These are phyloP conservation scores for Starmerella stigmatis DNA, from an alignment of 805 yeast species.

Conservation along the genomic window DNA sequence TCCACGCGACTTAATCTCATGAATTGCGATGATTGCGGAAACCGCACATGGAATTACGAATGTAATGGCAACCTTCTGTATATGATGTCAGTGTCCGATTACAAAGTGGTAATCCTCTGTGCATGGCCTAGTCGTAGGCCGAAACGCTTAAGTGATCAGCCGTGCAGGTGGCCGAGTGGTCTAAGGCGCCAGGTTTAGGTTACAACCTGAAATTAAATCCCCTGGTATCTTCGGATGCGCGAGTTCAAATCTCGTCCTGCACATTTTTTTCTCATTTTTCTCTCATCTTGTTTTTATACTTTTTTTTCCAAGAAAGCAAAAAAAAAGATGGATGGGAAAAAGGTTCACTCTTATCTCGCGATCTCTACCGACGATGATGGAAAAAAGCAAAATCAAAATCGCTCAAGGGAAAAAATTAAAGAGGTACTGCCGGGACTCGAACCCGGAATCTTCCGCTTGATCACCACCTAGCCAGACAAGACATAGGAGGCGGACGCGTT, in stretches of 20 bases:
- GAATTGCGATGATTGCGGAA: too few relatives aligned
- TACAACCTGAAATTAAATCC: conserved; percentile 23
- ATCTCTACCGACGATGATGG: not conserved
- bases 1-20: too few relatives aligned
- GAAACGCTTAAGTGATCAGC: not conserved
- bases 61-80: not conserved
- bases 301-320: too few relatives aligned
- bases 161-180: conserved; percentile 27
- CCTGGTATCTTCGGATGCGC: conserved; percentile 27
- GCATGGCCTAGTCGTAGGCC: conserved; percentile 3
- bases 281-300: not conserved
- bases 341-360: too few relatives aligned
- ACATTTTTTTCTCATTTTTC: conserved; percentile 11
- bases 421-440: conserved; percentile 51
- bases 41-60: too few relatives aligned
- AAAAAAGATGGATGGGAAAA: too few relatives aligned
- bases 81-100: not conserved
- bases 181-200: conserved; percentile 28
- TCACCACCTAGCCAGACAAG: not conserved
- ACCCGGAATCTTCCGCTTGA: conserved; percentile 54
- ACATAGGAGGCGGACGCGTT: conserved; percentile 56
- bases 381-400: not conserved
- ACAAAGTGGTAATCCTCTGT: conserved; percentile 1
- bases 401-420: too few relatives aligned
- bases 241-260: conserved; percentile 27